Conservation (phyloP, 805 yeast species). For the Candida awuae region DNA sequence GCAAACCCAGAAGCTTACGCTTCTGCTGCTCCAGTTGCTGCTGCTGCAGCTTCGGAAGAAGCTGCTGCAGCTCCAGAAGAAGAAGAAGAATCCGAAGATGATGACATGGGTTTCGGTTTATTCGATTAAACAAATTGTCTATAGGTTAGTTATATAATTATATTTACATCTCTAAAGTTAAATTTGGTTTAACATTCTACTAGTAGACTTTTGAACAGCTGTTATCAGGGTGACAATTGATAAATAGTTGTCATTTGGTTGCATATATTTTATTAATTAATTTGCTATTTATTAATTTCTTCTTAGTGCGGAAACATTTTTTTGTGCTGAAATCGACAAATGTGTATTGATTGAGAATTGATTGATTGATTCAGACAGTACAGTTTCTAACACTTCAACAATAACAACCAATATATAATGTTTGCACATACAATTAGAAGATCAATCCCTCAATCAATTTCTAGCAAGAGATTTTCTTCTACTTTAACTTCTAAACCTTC, state of each 20-base stretch:
- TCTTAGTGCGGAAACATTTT: too few relatives aligned
- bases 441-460: slow-evolving; percentile 5
- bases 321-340: too few relatives aligned
- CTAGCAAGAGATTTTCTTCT: slow-evolving; percentile 9
- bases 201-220: too few relatives aligned
- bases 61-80: slow-evolving; percentile 68
- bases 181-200: too few relatives aligned
- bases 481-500: slow-evolving; percentile 8
- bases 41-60: slow-evolving; percentile 57
- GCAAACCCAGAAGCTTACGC: slow-evolving; percentile 99
- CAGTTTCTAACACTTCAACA: neutral
- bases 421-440: slow-evolving; percentile 15
- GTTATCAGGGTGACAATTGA: too few relatives aligned
- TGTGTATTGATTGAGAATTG: too few relatives aligned
- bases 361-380: too few relatives aligned
- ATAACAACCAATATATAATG: slow-evolving; percentile 10
- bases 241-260: too few relatives aligned
- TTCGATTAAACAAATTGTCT: slow-evolving; percentile 90
- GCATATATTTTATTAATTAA: too few relatives aligned
- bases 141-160: too few relatives aligned
- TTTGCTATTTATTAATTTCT: too few relatives aligned
- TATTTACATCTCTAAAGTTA: too few relatives aligned
- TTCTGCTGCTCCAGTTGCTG: slow-evolving; percentile 97
- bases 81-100: slow-evolving; percentile 51
- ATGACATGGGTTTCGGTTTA: slow-evolving; percentile 97